Evolutionary conservation across 768 basidiomycete genomes (phyloP).

Genomic region (Leccinellum albellum): DNA sequence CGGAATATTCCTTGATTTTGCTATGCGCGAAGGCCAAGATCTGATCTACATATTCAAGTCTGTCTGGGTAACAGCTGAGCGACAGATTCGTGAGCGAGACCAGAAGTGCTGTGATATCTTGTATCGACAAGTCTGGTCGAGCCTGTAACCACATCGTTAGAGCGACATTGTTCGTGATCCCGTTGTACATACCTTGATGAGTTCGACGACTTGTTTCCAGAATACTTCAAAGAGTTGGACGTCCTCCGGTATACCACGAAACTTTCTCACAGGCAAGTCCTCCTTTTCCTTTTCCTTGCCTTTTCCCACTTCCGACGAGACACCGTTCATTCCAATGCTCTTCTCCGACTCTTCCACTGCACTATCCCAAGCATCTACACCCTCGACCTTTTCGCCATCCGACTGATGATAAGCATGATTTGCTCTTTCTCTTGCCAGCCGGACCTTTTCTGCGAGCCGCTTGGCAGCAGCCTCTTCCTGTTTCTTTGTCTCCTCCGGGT

Average conservation of each 20-base stretch:
- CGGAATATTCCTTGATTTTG: constrained; percentile 80
- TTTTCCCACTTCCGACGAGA: constrained; percentile 24
- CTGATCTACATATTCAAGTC: constrained; percentile 96
- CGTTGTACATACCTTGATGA: constrained; percentile 75
- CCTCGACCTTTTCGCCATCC: constrained; percentile 15
- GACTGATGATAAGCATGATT: constrained; percentile 46
- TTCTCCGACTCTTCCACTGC: constrained; percentile 22
- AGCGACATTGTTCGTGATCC: background rate
- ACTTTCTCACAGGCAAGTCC: constrained; percentile 62
- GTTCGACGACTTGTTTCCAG: constrained; percentile 93
- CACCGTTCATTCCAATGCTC: constrained; percentile 17
- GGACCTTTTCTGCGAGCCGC: constrained; percentile 84
- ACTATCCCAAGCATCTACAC: constrained; percentile 27
- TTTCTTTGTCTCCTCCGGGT: constrained; percentile 88
- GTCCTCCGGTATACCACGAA: constrained; percentile 92
- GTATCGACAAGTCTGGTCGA: constrained; percentile 93
- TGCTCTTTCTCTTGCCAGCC: constrained; percentile 60
- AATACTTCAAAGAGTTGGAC: constrained; percentile 99
- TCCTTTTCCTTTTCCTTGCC: constrained; percentile 64
- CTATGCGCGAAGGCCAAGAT: constrained; percentile 80
- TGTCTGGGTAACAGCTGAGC: constrained; percentile 94
- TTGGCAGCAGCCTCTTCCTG: constrained; percentile 92
- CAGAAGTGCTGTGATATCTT: constrained; percentile 93
- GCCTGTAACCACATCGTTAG: constrained; percentile 50
- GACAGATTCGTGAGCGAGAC: constrained; percentile 89